phyloP scores from a whole-genome alignment of 164 flowering plant species.

The Malania oleifera region DNA sequence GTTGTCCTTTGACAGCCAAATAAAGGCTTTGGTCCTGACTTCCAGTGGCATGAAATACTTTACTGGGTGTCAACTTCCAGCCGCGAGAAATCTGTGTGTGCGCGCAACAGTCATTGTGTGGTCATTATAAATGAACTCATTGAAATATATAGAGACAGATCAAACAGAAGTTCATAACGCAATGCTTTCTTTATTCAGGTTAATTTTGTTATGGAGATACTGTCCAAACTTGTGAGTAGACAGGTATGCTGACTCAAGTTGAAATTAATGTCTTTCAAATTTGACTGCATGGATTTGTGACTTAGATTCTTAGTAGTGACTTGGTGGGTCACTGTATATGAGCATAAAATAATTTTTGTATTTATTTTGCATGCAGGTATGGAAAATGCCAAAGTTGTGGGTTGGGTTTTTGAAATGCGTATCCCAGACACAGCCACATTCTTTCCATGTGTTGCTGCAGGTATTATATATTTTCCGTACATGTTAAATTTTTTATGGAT shows the following conservation, averaged over 20 bases:
- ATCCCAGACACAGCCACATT: conserved; percentile 94
- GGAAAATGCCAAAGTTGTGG: conserved; percentile 99
- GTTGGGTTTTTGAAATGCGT: conserved; percentile 95
- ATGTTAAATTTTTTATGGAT: not conserved
- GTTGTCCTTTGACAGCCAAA: too few relatives aligned
- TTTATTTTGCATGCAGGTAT: conserved; percentile 45
- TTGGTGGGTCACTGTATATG: not conserved
- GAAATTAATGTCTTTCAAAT: not conserved
- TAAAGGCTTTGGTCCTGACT: too few relatives aligned
- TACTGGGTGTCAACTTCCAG: too few relatives aligned
- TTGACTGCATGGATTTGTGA: not conserved
- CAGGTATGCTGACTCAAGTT: conserved; percentile 51
- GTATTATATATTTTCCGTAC: conserved; percentile 25
- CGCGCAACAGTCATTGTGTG: too few relatives aligned
- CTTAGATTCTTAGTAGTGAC: too few relatives aligned
- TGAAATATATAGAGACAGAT: not conserved
- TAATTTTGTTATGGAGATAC: conserved; percentile 94
- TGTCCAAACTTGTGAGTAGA: conserved; percentile 81
- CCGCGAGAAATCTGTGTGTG: too few relatives aligned
- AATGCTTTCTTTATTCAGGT: conserved; percentile 45
- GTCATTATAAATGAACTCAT: too few relatives aligned
- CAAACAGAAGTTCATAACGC: conserved; percentile 3
- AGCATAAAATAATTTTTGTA: not conserved
- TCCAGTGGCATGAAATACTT: too few relatives aligned
- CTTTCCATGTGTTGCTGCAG: conserved; percentile 77